Conservation (phyloP, 345 rosid species). For the Salix udensis region DNA sequence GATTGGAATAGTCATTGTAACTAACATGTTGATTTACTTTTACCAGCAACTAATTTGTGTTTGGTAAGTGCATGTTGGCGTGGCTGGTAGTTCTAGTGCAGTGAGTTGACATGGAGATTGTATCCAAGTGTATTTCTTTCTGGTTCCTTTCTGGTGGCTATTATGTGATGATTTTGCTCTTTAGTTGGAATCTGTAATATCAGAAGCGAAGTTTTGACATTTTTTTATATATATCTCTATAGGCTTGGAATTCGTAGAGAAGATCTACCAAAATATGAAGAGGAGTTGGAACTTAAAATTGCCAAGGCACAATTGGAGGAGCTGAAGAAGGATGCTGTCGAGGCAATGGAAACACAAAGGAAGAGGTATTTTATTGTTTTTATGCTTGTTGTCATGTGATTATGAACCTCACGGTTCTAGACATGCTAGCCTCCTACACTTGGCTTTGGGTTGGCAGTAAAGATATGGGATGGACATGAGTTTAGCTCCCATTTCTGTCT, state of each 20-base stretch:
- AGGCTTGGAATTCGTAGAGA: constrained; percentile 87
- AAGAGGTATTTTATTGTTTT: constrained; percentile 49
- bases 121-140: not conserved
- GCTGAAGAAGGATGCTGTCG: constrained; percentile 81
- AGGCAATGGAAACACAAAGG: constrained; percentile 92
- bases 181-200: not conserved
- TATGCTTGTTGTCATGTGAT: not conserved
- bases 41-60: not conserved
- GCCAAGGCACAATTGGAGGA: constrained; percentile 88
- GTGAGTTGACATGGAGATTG: not conserved
- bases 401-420: not conserved
- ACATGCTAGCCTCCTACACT: not conserved
- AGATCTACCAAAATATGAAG: constrained; percentile 91
- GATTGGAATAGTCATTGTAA: not conserved
- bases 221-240: not conserved
- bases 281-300: constrained; percentile 66
- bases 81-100: not conserved
- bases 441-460: not conserved
- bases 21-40: not conserved
- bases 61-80: not conserved
- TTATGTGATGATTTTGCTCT: not conserved
- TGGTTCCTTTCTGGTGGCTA: not conserved
- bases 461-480: not conserved
- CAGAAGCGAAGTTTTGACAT: not conserved
- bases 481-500: not conserved